Percentiles rank a stretch among this genome's conserved stretches.
Conservation (phyloP, 495 filamentous ascomycete genomes). For the Glutinoglossum americanum region DNA sequence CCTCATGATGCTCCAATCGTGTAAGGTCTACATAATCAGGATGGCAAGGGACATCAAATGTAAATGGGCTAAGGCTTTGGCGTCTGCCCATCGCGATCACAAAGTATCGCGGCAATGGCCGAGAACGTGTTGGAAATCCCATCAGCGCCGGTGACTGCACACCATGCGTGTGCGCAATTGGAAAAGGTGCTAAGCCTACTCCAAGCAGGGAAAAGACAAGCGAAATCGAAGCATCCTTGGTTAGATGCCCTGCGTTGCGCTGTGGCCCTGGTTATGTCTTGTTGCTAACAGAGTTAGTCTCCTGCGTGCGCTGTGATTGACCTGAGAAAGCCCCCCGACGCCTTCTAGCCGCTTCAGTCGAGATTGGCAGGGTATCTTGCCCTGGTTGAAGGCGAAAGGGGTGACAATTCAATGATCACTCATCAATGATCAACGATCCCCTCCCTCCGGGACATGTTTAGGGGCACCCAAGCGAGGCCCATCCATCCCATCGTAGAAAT, state of each 20-base stretch:
- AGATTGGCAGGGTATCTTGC: background rate
- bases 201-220: background rate
- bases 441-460: background rate
- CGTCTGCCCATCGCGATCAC: background rate
- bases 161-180: constrained; percentile 2
- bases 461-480: background rate
- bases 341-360: background rate
- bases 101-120: background rate
- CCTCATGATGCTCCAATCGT: background rate
- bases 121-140: background rate
- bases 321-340: background rate
- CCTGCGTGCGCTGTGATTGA: background rate
- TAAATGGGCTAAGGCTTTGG: no score
- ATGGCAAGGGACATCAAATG: no score
- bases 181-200: background rate
- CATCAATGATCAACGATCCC: background rate
- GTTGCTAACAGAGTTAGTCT: no score
- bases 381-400: background rate
- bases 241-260: background rate
- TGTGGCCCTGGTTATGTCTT: background rate
- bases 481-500: background rate
- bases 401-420: no score
- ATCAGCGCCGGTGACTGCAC: background rate
- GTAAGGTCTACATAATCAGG: no score
- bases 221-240: background rate